Conservation (phyloP, 306 rosid species). For the Malus domestica region DNA sequence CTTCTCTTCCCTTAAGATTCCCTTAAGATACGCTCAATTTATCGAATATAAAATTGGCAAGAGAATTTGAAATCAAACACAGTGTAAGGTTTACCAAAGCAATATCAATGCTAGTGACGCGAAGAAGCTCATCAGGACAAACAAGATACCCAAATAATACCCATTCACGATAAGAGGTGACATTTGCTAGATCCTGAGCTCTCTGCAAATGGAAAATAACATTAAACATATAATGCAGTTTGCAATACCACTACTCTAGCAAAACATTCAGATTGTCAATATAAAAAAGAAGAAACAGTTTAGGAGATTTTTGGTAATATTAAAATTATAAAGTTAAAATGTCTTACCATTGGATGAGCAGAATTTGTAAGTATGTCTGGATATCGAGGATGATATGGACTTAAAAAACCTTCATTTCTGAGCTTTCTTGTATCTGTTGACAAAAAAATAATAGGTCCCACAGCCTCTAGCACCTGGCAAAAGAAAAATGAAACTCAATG, state of each 20-base stretch:
- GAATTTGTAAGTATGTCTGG: slow-evolving; percentile 98
- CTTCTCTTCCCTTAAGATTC: background rate
- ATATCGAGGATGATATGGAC: slow-evolving; percentile 98
- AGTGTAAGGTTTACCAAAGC: slow-evolving; percentile 61
- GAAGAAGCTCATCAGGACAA: slow-evolving; percentile 98
- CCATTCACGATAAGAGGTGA: slow-evolving; percentile 97
- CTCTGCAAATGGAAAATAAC: slow-evolving; percentile 46
- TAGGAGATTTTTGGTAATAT: background rate
- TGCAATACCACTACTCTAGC: slow-evolving; percentile 2
- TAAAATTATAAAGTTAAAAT: background rate
- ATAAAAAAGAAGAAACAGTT: background rate
- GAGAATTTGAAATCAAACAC: slow-evolving; percentile 7
- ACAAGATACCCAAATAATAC: slow-evolving; percentile 96
- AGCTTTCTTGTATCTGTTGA: slow-evolving; percentile 97
- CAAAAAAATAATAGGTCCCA: slow-evolving; percentile 88
- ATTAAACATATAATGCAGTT: slow-evolving; percentile 12
- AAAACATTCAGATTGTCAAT: background rate
- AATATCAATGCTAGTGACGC: slow-evolving; percentile 96
- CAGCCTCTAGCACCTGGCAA: slow-evolving; percentile 89
- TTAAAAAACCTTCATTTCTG: slow-evolving; percentile 92
- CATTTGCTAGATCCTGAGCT: slow-evolving; percentile 98
- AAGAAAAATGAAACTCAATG: background rate
- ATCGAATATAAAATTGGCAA: slow-evolving; percentile 10
- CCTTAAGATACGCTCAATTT: slow-evolving; percentile 7
- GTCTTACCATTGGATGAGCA: slow-evolving; percentile 90